A percentile compares a stretch with the other conserved stretches of the same genome.
These are phyloP conservation scores for Phytophthora nicotianae DNA, from an alignment of 352 stramenopile genomes.

Conservation along the genomic window DNA sequence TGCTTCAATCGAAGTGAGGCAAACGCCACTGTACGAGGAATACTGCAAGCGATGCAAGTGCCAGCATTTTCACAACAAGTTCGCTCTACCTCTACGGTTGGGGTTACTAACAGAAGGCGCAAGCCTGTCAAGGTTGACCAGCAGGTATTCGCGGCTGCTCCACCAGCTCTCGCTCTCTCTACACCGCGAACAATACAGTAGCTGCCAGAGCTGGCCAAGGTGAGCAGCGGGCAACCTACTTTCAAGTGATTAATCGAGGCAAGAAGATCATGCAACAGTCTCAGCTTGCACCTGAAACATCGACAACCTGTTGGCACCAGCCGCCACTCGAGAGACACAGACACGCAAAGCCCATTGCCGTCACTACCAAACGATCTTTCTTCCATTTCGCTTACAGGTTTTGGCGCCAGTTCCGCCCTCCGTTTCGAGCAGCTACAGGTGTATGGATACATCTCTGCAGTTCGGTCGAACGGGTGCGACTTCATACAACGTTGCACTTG, in stretches of 20 bases:
- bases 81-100: conserved; percentile 4
- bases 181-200: background rate
- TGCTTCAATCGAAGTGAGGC: background rate
- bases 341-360: conserved; percentile 9
- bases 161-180: conserved; percentile 27
- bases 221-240: conserved; percentile 1
- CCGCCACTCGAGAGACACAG: background rate
- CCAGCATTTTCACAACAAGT: background rate
- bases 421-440: background rate
- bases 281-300: background rate
- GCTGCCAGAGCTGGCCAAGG: conserved; percentile 7
- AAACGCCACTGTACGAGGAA: background rate
- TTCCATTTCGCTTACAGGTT: conserved; percentile 7
- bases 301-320: background rate
- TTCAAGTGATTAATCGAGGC: conserved; percentile 4
- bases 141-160: conserved; percentile 12
- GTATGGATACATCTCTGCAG: conserved; percentile 17
- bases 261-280: background rate
- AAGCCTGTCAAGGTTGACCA: conserved; percentile 14
- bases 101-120: conserved; percentile 23
- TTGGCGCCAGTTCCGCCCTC: conserved; percentile 12
- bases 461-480: conserved; percentile 16
- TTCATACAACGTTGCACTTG: conserved; percentile 1
- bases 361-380: conserved; percentile 3
- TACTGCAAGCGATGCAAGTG: background rate